A percentile compares a stretch with the other conserved stretches of the same genome.
Evolutionary conservation across 257 asterid species (phyloP).

Genomic region (Perilla frutescens): DNA sequence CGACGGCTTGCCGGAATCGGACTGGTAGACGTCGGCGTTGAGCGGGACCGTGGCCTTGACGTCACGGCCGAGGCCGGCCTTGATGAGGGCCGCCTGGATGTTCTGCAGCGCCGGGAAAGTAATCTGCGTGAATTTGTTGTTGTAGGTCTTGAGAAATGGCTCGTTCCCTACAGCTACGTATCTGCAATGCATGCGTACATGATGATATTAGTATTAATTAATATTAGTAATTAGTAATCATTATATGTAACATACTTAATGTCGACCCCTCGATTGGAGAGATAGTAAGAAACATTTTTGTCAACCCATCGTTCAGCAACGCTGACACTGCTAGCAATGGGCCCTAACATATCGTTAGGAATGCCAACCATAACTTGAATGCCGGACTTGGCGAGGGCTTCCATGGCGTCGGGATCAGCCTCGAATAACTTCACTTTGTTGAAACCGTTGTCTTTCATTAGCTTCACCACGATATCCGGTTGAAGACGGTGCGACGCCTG

Average conservation of each 20-base stretch:
- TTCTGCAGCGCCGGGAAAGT: conserved; percentile 80
- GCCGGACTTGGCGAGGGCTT: conserved; percentile 77
- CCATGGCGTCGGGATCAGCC: conserved; percentile 66
- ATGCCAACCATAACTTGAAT: conserved; percentile 94
- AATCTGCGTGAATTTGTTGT: conserved; percentile 56
- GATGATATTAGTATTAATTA: no score
- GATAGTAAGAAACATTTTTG: conserved; percentile 63
- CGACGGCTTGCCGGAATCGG: conserved; percentile 59
- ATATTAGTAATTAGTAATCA: no score
- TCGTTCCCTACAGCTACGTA: conserved; percentile 88
- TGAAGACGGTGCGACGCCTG: conserved; percentile 69
- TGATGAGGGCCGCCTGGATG: conserved; percentile 79
- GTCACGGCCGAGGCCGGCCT: conserved; percentile 76
- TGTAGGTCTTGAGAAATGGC: conserved; percentile 69
- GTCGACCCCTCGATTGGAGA: conserved; percentile 75
- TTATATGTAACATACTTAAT: conserved; percentile 52
- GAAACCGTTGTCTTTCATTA: conserved; percentile 82
- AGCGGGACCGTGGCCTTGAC: conserved; percentile 86
- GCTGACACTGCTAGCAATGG: conserved; percentile 61
- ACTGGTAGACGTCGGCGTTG: conserved; percentile 83
- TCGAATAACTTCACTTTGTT: conserved; percentile 88
- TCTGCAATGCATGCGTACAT: conserved; percentile 43
- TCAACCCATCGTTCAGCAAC: conserved; percentile 86
- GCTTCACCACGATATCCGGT: conserved; percentile 65
- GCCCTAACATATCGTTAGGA: conserved; percentile 81